Evolutionary conservation across 2,329 filamentous ascomycete species (phyloP).

Genomic region (Epichloe festucae): DNA sequence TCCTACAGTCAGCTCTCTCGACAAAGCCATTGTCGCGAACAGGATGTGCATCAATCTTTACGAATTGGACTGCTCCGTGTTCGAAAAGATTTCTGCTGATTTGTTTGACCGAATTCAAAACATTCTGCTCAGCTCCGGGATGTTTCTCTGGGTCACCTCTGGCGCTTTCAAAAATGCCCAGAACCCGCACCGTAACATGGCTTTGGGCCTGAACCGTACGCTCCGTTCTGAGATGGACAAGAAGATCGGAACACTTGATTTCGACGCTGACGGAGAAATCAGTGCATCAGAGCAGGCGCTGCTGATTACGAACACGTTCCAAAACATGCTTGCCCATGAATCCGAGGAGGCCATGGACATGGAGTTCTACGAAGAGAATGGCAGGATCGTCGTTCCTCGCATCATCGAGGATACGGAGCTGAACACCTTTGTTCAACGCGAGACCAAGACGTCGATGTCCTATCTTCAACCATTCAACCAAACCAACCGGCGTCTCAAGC

Average conservation of each 20-base stretch:
- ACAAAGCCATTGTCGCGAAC: not conserved
- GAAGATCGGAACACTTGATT: slow-evolving; percentile 30
- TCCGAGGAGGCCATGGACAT: slow-evolving; percentile 12
- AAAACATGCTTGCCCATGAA: not conserved
- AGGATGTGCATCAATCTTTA: slow-evolving; percentile 9
- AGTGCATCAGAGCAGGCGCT: not conserved
- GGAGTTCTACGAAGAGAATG: slow-evolving; percentile 18
- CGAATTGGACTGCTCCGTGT: slow-evolving; percentile 30
- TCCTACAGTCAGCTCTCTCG: slow-evolving; percentile 10
- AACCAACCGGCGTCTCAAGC: slow-evolving; percentile 19
- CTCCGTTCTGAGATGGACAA: slow-evolving; percentile 34
- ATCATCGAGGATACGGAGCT: slow-evolving; percentile 14
- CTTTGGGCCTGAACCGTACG: slow-evolving; percentile 30
- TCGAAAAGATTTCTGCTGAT: slow-evolving; percentile 23
- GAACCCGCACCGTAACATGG: slow-evolving; percentile 29
- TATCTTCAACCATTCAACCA: slow-evolving; percentile 26
- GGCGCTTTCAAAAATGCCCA: slow-evolving; percentile 25
- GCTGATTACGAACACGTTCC: not conserved
- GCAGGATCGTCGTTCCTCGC: slow-evolving; percentile 17
- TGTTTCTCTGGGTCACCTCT: slow-evolving; percentile 26
- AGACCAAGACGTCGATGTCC: slow-evolving; percentile 12
- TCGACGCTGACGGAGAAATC: slow-evolving; percentile 21
- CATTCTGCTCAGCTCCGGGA: slow-evolving; percentile 12
- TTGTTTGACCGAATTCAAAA: not conserved
- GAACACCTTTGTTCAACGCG: slow-evolving; percentile 15